Conservation (phyloP, 257 asterid species). For the Solanum pimpinellifolium region DNA sequence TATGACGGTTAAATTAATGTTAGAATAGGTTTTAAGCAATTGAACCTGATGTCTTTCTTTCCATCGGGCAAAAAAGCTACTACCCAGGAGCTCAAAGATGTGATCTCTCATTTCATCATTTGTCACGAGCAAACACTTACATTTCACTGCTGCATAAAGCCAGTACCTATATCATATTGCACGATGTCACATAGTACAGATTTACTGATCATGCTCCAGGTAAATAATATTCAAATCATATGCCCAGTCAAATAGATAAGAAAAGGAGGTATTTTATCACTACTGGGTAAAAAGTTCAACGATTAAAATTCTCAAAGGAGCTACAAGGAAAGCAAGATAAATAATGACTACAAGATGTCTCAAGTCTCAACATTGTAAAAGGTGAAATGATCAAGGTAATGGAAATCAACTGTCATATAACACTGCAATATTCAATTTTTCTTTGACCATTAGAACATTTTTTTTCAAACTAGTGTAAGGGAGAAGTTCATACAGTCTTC, state of each 20-base stretch:
- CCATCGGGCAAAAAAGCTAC: constrained; percentile 72
- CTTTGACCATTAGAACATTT: neutral
- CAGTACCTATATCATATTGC: constrained; percentile 56
- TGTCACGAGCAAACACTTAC: constrained; percentile 78
- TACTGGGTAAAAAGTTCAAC: neutral
- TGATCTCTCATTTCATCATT: constrained; percentile 99
- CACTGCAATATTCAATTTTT: neutral
- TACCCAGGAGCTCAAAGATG: constrained; percentile 91
- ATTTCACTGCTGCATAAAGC: constrained; percentile 87
- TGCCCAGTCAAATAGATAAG: neutral
- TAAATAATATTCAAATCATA: neutral
- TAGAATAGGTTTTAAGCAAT: neutral
- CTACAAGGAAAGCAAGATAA: neutral
- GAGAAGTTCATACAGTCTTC: neutral
- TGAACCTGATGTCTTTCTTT: constrained; percentile 92
- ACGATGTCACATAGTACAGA: neutral
- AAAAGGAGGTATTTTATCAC: neutral
- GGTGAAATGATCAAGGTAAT: neutral
- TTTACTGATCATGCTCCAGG: neutral
- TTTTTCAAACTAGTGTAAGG: neutral
- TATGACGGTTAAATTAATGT: neutral
- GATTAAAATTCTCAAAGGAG: neutral
- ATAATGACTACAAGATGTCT: neutral
- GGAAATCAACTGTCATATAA: neutral
- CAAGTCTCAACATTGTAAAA: neutral